phyloP scores from a whole-genome alignment of 441 rosid genomes.

The Gossypium laxum region DNA sequence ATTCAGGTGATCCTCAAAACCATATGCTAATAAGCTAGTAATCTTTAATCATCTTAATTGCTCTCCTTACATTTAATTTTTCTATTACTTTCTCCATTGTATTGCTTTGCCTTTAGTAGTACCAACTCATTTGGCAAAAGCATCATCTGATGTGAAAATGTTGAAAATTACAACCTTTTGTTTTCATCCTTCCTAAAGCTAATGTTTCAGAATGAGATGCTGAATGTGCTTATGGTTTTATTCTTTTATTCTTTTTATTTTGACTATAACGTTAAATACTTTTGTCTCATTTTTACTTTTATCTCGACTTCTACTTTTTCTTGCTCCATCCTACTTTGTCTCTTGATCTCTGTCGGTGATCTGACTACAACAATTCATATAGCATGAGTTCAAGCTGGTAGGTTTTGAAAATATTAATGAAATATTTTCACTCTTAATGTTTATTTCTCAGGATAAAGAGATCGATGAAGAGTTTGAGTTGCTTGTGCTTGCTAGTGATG shows the following conservation, averaged over 20 bases:
- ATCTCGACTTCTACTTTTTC: neutral
- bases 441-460: constrained; percentile 52
- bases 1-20: constrained; percentile 54
- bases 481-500: constrained; percentile 91
- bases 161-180: neutral
- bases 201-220: neutral
- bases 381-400: neutral
- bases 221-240: neutral
- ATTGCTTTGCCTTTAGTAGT: neutral
- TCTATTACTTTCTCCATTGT: neutral
- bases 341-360: neutral
- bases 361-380: neutral
- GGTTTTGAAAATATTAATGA: neutral
- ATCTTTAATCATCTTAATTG: neutral
- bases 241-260: neutral
- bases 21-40: neutral
- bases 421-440: neutral
- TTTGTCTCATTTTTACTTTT: neutral
- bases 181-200: neutral
- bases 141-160: neutral
- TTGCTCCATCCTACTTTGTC: neutral
- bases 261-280: neutral
- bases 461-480: constrained; percentile 62
- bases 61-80: neutral
- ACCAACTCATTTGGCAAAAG: neutral